A percentile compares a stretch with the other conserved stretches of the same genome.
These are phyloP conservation scores for Cicer chorassanicum DNA, from an alignment of 306 rosid species.

Conservation along the genomic window DNA sequence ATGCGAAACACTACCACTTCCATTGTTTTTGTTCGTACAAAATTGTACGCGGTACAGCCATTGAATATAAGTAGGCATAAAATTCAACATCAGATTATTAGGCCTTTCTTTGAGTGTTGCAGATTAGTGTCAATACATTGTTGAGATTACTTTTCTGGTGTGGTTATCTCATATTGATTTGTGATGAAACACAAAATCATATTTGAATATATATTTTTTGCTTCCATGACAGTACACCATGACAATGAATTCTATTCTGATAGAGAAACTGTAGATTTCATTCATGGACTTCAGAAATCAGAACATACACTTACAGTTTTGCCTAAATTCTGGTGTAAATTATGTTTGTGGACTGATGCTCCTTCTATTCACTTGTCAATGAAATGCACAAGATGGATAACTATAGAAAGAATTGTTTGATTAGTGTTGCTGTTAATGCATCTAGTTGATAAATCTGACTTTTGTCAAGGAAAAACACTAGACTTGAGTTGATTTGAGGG, in stretches of 20 bases:
- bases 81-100: constrained; percentile 52
- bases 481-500: too few relatives aligned
- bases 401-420: constrained; percentile 22
- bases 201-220: constrained; percentile 29
- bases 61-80: constrained; percentile 56
- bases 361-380: constrained; percentile 37
- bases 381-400: constrained; percentile 41
- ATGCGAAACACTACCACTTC: constrained; percentile 47
- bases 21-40: constrained; percentile 48
- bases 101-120: constrained; percentile 58
- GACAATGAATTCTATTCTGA: constrained; percentile 40
- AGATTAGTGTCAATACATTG: constrained; percentile 59
- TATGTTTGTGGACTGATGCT: constrained; percentile 40
- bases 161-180: constrained; percentile 21
- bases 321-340: constrained; percentile 33
- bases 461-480: not conserved
- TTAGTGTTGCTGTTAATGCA: constrained; percentile 11
- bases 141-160: constrained; percentile 45
- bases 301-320: constrained; percentile 35
- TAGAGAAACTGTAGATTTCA: constrained; percentile 43
- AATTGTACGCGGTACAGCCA: constrained; percentile 52
- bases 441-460: not conserved
- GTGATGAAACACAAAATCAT: constrained; percentile 29
- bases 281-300: constrained; percentile 31
- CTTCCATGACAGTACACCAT: constrained; percentile 18